phyloP scores from a whole-genome alignment of 345 rosid species.

The Eucalyptus urophylla region DNA sequence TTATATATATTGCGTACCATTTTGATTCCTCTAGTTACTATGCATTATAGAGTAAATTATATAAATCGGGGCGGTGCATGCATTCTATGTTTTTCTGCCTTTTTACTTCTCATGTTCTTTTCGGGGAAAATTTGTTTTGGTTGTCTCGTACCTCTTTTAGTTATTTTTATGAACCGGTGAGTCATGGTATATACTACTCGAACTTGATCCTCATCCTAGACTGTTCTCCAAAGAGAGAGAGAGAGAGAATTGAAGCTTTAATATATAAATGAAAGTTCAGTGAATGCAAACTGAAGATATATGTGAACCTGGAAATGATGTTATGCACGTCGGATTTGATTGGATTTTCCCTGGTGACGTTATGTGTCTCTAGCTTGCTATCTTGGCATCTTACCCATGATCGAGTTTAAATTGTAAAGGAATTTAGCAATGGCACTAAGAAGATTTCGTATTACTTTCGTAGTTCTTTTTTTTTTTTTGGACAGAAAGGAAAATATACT shows the following conservation, averaged over 20 bases:
- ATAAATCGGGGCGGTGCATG: neutral
- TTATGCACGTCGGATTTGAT: neutral
- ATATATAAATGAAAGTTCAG: neutral
- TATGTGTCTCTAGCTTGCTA: neutral
- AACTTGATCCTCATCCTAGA: neutral
- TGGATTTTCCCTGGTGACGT: neutral
- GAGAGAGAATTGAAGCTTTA: neutral
- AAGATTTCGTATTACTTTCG: neutral
- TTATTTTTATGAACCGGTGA: neutral
- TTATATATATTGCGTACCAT: neutral
- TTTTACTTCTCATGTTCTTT: neutral
- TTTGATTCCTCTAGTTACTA: neutral
- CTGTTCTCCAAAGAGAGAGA: neutral
- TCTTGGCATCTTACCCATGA: neutral
- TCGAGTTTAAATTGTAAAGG: neutral
- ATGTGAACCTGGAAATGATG: neutral
- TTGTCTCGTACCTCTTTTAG: neutral
- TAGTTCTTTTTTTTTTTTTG: neutral
- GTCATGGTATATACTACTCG: neutral
- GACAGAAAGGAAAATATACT: no score
- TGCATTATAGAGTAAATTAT: neutral
- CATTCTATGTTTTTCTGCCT: neutral
- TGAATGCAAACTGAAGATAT: neutral
- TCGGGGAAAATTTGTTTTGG: neutral
- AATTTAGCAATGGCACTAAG: neutral